These are phyloP conservation scores for Graphiopsis chlorocephala DNA, from an alignment of 2,329 filamentous ascomycete genomes.

Conservation along the genomic window DNA sequence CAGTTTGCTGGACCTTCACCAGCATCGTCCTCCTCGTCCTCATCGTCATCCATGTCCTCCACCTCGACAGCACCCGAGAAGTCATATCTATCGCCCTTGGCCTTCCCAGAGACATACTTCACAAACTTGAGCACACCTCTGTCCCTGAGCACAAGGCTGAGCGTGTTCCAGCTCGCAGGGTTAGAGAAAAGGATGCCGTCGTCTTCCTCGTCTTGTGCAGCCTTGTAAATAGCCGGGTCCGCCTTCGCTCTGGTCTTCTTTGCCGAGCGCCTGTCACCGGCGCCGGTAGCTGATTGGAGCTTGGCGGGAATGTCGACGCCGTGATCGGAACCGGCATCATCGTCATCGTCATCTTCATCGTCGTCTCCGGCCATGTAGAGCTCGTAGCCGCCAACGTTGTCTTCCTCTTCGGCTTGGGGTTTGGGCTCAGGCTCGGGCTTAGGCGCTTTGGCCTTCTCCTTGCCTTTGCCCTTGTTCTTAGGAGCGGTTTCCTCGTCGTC, in stretches of 20 bases:
- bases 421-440: conserved; percentile 28
- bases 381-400: conserved; percentile 70
- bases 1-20: conserved; percentile 9
- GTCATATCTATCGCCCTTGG: conserved; percentile 90
- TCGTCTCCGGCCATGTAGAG: conserved; percentile 90
- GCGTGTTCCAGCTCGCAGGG: conserved; percentile 77
- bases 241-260: conserved; percentile 36
- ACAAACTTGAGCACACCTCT: conserved; percentile 85
- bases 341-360: conserved; percentile 48
- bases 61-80: conserved; percentile 77
- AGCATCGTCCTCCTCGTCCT: conserved; percentile 33
- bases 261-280: conserved; percentile 42
- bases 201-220: conserved; percentile 67
- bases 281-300: conserved; percentile 40
- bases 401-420: conserved; percentile 49
- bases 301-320: conserved; percentile 36
- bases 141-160: conserved; percentile 87
- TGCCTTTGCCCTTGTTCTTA: conserved; percentile 23
- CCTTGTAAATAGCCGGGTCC: conserved; percentile 86
- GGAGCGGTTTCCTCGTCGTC: conserved; percentile 28
- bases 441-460: conserved; percentile 32
- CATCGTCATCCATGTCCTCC: conserved; percentile 45
- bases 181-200: conserved; percentile 69
- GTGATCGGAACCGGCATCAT: conserved; percentile 37
- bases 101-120: conserved; percentile 84